phyloP scores from a whole-genome alignment of 176 grass and related monocot genomes.

The Lolium rigidum region DNA sequence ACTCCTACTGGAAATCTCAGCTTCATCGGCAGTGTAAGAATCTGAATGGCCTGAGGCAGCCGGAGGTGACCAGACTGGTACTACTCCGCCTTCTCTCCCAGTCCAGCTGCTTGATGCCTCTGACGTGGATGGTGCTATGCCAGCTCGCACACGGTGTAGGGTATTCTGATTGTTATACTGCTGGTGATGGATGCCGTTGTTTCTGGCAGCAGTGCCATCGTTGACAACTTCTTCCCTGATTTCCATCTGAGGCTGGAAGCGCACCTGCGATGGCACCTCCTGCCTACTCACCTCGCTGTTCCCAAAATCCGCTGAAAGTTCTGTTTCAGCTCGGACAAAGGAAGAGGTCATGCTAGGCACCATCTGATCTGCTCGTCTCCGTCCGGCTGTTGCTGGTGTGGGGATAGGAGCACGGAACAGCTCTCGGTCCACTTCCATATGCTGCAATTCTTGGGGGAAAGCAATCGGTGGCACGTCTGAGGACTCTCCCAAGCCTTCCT shows the following conservation, averaged over 20 bases:
- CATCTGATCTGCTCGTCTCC: conserved; percentile 82
- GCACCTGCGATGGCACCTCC: conserved; percentile 68
- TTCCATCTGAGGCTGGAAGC: conserved; percentile 45
- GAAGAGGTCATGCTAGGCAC: conserved; percentile 95
- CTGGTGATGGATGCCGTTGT: conserved; percentile 53
- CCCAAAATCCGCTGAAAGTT: conserved; percentile 67
- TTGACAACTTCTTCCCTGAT: conserved; percentile 44
- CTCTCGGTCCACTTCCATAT: conserved; percentile 77
- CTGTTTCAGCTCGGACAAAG: conserved; percentile 70
- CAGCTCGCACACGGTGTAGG: conserved; percentile 25
- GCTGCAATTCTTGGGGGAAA: conserved; percentile 69
- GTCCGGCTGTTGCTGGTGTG: conserved; percentile 24
- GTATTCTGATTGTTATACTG: conserved; percentile 46
- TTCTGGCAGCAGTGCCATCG: conserved; percentile 31
- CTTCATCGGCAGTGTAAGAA: conserved; percentile 57
- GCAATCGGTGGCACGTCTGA: conserved; percentile 65
- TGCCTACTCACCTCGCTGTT: conserved; percentile 57
- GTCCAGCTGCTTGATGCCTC: conserved; percentile 88
- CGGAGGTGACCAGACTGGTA: conserved; percentile 88
- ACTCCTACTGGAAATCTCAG: conserved; percentile 62
- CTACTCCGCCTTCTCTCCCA: conserved; percentile 79
- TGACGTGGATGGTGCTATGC: conserved; percentile 43
- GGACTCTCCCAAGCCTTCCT: conserved; percentile 98
- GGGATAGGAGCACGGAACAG: conserved; percentile 32
- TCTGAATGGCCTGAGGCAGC: conserved; percentile 69